Conservation (phyloP, 805 yeast genomes). For the Metschnikowia continentalis region DNA sequence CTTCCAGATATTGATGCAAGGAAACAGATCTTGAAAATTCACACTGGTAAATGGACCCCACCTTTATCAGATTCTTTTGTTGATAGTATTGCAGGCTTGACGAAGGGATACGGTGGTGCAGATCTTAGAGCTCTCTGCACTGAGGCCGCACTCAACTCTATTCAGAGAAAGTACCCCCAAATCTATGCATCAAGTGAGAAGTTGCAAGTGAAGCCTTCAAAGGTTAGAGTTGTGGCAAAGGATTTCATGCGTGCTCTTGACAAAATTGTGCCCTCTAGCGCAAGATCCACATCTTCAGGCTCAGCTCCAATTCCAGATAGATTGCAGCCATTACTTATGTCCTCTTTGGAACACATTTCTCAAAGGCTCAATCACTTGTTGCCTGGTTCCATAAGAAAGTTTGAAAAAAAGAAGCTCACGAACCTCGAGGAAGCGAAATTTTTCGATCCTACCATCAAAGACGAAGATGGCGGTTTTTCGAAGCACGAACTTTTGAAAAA, state of each 20-base stretch:
- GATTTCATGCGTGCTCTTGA: conserved; percentile 86
- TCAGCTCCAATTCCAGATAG: conserved; percentile 78
- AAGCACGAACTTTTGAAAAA: conserved; percentile 56
- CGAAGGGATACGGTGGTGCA: conserved; percentile 98
- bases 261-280: conserved; percentile 87
- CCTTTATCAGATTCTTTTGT: conserved; percentile 57
- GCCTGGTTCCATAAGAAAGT: conserved; percentile 45
- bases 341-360: conserved; percentile 45
- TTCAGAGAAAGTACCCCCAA: conserved; percentile 90
- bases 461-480: conserved; percentile 61
- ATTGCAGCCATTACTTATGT: conserved; percentile 58
- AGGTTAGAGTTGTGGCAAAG: conserved; percentile 67
- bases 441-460: conserved; percentile 53
- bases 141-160: conserved; percentile 89
- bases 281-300: conserved; percentile 70
- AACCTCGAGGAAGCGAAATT: conserved; percentile 67
- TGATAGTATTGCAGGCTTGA: conserved; percentile 64
- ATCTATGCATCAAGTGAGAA: conserved; percentile 76
- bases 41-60: conserved; percentile 86
- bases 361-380: conserved; percentile 50
- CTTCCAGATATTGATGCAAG: conserved; percentile 81
- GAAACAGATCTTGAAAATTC: conserved; percentile 73
- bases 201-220: conserved; percentile 63
- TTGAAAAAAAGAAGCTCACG: conserved; percentile 43
- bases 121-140: conserved; percentile 92